Percentiles rank a stretch among this genome's conserved stretches.
Conservation (phyloP, 495 filamentous ascomycete genomes). For the Jackrogersella minutella region DNA sequence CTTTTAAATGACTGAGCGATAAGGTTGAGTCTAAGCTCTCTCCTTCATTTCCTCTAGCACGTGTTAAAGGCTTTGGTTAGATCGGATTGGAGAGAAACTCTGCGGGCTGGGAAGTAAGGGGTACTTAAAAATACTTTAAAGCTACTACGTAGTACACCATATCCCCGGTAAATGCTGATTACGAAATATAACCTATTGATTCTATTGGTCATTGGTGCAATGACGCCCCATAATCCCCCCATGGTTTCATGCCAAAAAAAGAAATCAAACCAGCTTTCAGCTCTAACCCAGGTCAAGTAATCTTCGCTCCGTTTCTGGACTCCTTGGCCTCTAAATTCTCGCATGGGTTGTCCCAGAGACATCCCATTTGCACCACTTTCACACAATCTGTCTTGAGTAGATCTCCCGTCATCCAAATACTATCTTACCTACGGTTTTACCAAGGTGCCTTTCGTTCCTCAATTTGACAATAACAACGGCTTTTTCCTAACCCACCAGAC, state of each 20-base stretch:
- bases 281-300: slow-evolving; percentile 6
- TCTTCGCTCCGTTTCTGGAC: slow-evolving; percentile 29
- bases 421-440: not conserved
- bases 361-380: too few relatives aligned
- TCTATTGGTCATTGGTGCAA: not conserved
- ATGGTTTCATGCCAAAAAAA: slow-evolving; percentile 31
- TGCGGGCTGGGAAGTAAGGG: not conserved
- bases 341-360: too few relatives aligned
- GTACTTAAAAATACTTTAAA: slow-evolving; percentile 21
- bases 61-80: slow-evolving; percentile 9
- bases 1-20: not conserved
- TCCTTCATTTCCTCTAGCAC: slow-evolving; percentile 13
- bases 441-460: slow-evolving; percentile 28
- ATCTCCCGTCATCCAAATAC: slow-evolving; percentile 19
- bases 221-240: not conserved
- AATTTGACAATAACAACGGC: not conserved
- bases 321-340: too few relatives aligned
- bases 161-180: slow-evolving; percentile 16
- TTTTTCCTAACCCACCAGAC: slow-evolving; percentile 6
- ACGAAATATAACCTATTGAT: slow-evolving; percentile 8
- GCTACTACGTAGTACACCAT: too few relatives aligned
- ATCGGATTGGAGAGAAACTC: slow-evolving; percentile 14
- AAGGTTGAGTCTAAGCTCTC: slow-evolving; percentile 17
- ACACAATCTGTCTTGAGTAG: slow-evolving; percentile 28
- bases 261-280: slow-evolving; percentile 28